Evolutionary conservation across 2,329 filamentous ascomycete species (phyloP), one percentile per base, ranked within the genome.

Genomic region (Fusarium nematophilum): DNA sequence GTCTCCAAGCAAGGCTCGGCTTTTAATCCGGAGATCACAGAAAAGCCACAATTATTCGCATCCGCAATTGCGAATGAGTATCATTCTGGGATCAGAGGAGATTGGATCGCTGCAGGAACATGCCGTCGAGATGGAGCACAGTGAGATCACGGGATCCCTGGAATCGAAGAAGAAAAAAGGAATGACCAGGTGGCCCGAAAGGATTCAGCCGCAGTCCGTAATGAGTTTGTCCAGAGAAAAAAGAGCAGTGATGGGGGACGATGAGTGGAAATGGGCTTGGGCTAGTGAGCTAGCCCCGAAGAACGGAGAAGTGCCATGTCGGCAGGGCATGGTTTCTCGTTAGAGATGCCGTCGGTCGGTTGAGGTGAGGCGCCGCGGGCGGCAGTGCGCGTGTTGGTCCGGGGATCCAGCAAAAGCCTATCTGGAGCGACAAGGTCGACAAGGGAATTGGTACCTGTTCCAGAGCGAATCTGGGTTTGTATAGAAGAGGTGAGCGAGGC

Each of bases 361-460:
- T 65, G 53, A 63, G 64, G 55, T 55, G 53, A 67, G 66, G 56
- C 59, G 59, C 62, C 53, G 47, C 47, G 54, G 43, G 57, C 62
- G 53, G 57, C 51, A 66, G 49, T 55, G 63, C 55, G 53, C 51
- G 45, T 67, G 61, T 52, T 55, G 47, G 49, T 56, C 56, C 53
- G 51, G 50, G 53, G 49, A 64, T 49, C 50, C 34, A 48, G 23
- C 48, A 31, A 43, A n/a, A 52, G 59, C 21, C 29, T 44, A 21
- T 21, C 21, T 6, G 6, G 21, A 30, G 21, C 27, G 36, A 26
- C 34, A 31, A 44, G 42, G 29, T 21, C 21, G 21, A 21, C 25
- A 13, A 26, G 18, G 38, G 10, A 11, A 34, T 42, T 17, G 36
- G 31, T 36, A 23, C n/a, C 43, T 36, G 23, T 10, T 27, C 21